Evolutionary conservation across 2,329 filamentous ascomycete genomes (phyloP).

Genomic region (Pseudogymnoascus destructans): DNA sequence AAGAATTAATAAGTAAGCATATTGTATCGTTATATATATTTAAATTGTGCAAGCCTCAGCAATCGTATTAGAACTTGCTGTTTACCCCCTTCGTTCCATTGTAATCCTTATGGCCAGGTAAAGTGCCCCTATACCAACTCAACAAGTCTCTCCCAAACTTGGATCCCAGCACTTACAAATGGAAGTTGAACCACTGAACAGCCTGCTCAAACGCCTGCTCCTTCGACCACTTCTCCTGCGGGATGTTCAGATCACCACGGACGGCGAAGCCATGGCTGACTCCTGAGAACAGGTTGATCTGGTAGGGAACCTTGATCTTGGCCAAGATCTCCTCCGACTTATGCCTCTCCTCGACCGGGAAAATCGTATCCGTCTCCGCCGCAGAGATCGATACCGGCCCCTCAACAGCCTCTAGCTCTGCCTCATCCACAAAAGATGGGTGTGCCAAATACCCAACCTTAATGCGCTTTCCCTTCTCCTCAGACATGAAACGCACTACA

Average conservation of each 20-base stretch:
- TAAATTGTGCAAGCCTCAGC: background rate
- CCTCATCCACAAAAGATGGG: constrained; percentile 58
- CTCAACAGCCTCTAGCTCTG: constrained; percentile 52
- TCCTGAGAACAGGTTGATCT: constrained; percentile 63
- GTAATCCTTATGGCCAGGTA: background rate
- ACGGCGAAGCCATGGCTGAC: constrained; percentile 66
- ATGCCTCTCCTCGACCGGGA: constrained; percentile 50
- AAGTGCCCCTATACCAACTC: background rate
- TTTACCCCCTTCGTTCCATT: background rate
- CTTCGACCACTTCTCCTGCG: constrained; percentile 53
- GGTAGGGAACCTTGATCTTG: constrained; percentile 40
- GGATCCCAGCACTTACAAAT: constrained; percentile 19
- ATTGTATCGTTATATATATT: background rate
- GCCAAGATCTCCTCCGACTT: constrained; percentile 50
- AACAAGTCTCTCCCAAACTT: constrained; percentile 5
- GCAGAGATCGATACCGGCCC: constrained; percentile 56
- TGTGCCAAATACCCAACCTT: constrained; percentile 63
- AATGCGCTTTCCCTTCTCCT: constrained; percentile 42
- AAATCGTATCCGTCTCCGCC: constrained; percentile 51
- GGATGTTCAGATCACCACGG: constrained; percentile 47
- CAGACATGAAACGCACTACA: constrained; percentile 52
- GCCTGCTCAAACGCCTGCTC: constrained; percentile 73
- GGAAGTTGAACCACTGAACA: constrained; percentile 60
- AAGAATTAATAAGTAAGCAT: background rate
- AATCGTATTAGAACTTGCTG: background rate